Conservation (phyloP, 2,329 filamentous ascomycete species). For the Sclerotinia trifoliorum region DNA sequence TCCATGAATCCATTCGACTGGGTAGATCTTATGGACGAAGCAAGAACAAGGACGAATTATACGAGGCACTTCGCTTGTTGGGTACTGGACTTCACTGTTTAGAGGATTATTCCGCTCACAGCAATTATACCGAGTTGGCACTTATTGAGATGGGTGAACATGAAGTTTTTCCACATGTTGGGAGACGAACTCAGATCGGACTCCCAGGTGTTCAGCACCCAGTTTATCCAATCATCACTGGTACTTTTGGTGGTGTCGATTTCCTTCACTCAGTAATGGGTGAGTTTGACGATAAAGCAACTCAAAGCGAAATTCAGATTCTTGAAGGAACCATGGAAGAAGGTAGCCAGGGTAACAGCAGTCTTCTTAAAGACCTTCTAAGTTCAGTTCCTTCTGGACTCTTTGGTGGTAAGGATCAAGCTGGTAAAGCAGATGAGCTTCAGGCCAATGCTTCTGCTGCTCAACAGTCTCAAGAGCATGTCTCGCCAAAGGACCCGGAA, state of each 20-base stretch:
- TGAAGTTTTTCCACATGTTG: conserved; percentile 84
- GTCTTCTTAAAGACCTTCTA: conserved; percentile 74
- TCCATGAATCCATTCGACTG: conserved; percentile 73
- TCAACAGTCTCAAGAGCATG: conserved; percentile 70
- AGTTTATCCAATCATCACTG: conserved; percentile 83
- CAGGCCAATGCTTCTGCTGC: conserved; percentile 72
- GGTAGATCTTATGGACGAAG: conserved; percentile 68
- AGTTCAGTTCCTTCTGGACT: conserved; percentile 79
- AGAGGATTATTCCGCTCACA: conserved; percentile 90
- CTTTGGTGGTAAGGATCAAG: conserved; percentile 73
- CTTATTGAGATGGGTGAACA: conserved; percentile 82
- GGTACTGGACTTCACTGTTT: conserved; percentile 89
- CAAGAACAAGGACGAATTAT: conserved; percentile 71
- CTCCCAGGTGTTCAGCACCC: conserved; percentile 62
- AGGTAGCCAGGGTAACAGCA: conserved; percentile 63
- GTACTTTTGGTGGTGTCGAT: conserved; percentile 92
- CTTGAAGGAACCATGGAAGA: conserved; percentile 79
- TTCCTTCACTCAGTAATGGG: conserved; percentile 85
- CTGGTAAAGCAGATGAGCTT: conserved; percentile 74
- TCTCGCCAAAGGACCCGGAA: conserved; percentile 79
- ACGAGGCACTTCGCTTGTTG: conserved; percentile 81
- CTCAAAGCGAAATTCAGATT: conserved; percentile 85
- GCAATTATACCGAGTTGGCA: conserved; percentile 87
- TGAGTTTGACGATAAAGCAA: conserved; percentile 82
- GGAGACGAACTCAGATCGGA: conserved; percentile 66